Evolutionary conservation across 73 alveolate genomes (phyloP), one percentile per base, ranked within the genome.

Genomic region (Paramecium tetraurelia): DNA sequence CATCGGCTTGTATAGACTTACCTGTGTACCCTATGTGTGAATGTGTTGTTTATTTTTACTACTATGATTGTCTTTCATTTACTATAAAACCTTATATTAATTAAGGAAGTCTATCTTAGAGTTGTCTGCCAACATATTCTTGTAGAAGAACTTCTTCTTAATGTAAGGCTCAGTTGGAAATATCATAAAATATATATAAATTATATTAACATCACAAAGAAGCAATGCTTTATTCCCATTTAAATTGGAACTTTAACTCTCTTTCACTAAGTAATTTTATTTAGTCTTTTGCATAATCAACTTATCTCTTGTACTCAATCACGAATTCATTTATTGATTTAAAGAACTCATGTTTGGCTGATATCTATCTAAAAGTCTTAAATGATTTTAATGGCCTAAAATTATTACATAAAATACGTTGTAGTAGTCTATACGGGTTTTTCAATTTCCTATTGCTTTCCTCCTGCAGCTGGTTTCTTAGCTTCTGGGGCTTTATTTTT

Each of bases 141-240:
- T 72, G 20, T 72, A 72, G 16, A 36, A 72, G 27, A 72, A 72
- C 38, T 72, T 72, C 59, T 40, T 72, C 59, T 72, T 72, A 72
- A 33, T 72, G 35, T 72, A 36, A 21, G 86, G 59, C 59, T 72
- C 57, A 29, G 86, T 72, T 31, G 59, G 33, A 40, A 72, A 72
- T 72, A 72, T 29, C 59, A 72, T 72, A 48, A 8, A 35, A 36
- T 36, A 29, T 53, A 53, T 53, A 50, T 50, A 53, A 53, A 53
- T 72, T 80, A 80, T 43, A 43, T 44, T 46, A 80, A 44, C n/a
- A 75, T 80, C 90, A 80, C 31, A 89, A 59, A 18, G 94, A 89
- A 18, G 53, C 50, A 24, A 89, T 59, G n/a, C 59, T 70, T 53
- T 89, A 57, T 71, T 89, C 94, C 94, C 94, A 89, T 48, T 89